Evolutionary conservation across 1,139 yeast genomes (phyloP).

Genomic region (Geotrichum histeridarum): DNA sequence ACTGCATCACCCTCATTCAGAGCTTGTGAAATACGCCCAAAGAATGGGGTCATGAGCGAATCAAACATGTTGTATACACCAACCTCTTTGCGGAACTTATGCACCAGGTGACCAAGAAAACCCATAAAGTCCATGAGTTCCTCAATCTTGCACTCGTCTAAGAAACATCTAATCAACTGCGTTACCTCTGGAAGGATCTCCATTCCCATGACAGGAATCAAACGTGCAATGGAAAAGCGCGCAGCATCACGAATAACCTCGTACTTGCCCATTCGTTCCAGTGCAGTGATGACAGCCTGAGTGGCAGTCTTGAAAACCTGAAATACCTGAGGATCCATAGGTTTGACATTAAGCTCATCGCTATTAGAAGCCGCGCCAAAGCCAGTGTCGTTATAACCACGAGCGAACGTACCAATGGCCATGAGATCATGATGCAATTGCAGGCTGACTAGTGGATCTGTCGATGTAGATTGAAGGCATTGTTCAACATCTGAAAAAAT

Average conservation of each 20-base stretch:
- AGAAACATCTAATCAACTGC: constrained; percentile 65
- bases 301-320: constrained; percentile 66
- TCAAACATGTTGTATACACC: constrained; percentile 69
- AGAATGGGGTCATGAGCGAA: constrained; percentile 66
- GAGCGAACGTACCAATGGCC: constrained; percentile 85
- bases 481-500: constrained; percentile 68
- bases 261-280: constrained; percentile 64
- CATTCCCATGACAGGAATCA: constrained; percentile 67
- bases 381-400: constrained; percentile 59
- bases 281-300: constrained; percentile 75
- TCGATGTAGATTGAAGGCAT: constrained; percentile 39
- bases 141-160: constrained; percentile 56
- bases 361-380: constrained; percentile 18
- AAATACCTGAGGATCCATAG: constrained; percentile 33
- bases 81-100: constrained; percentile 62
- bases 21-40: constrained; percentile 57
- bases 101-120: constrained; percentile 84
- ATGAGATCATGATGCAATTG: constrained; percentile 83
- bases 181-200: constrained; percentile 55
- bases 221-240: constrained; percentile 79
- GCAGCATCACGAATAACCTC: constrained; percentile 79
- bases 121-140: constrained; percentile 80
- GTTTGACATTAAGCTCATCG: constrained; percentile 16
- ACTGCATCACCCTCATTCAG: constrained; percentile 43
- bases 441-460: constrained; percentile 47